Evolutionary conservation across 2,329 filamentous ascomycete genomes (phyloP).

Genomic region (Fusarium buharicum): DNA sequence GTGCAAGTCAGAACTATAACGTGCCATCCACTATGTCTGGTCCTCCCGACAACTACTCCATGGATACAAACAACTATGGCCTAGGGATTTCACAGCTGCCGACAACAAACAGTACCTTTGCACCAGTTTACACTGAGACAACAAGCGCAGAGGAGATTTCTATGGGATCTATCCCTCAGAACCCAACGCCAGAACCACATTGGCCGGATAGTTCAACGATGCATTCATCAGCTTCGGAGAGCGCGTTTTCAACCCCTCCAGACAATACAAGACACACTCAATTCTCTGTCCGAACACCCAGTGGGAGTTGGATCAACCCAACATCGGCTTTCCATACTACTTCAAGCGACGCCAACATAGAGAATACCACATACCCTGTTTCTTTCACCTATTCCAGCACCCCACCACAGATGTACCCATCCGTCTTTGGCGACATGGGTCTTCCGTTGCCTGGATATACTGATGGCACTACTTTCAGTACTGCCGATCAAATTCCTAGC

Average conservation of each 20-base stretch:
- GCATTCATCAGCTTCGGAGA: constrained; percentile 59
- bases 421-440: constrained; percentile 48
- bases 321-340: constrained; percentile 44
- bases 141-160: constrained; percentile 39
- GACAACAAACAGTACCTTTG: constrained; percentile 24
- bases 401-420: constrained; percentile 48
- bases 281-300: constrained; percentile 44
- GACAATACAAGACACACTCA: constrained; percentile 49
- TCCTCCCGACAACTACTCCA: constrained; percentile 34
- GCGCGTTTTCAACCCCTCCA: constrained; percentile 59
- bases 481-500: constrained; percentile 51
- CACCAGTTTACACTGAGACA: constrained; percentile 38
- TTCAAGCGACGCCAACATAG: constrained; percentile 35
- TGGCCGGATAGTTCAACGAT: constrained; percentile 55
- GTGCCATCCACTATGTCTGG: constrained; percentile 27
- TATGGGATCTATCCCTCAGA: constrained; percentile 40
- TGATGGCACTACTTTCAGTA: constrained; percentile 51
- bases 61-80: constrained; percentile 39
- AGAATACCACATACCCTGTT: constrained; percentile 43
- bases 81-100: constrained; percentile 36
- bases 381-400: constrained; percentile 45
- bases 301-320: constrained; percentile 49
- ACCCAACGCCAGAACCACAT: constrained; percentile 29
- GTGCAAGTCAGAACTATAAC: constrained; percentile 24
- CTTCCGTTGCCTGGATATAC: constrained; percentile 51